Evolutionary conservation across 208 protist species (phyloP).

Genomic region (Hexamita inflata): DNA sequence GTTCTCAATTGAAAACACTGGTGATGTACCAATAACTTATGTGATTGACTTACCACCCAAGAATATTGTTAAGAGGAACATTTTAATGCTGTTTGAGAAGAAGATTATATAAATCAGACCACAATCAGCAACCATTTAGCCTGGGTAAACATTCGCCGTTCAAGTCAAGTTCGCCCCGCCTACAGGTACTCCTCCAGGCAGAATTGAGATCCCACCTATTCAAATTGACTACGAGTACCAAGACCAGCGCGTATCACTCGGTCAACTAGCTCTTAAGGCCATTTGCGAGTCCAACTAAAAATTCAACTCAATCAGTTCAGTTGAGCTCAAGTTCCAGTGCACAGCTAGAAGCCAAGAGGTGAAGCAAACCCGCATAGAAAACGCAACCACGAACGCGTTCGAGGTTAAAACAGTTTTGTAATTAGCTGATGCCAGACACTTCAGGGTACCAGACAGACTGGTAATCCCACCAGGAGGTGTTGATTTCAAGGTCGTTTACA

Average conservation of each 20-base stretch:
- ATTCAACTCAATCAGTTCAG: no score
- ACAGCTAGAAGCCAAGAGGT: no score
- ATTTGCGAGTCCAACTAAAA: no score
- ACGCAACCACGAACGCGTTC: background rate
- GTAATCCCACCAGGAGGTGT: slow-evolving; percentile 1
- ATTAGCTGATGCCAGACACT: background rate
- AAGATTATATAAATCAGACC: background rate
- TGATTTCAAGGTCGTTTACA: slow-evolving; percentile 26
- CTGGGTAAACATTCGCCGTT: background rate
- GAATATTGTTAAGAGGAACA: background rate
- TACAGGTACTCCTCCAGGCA: no score
- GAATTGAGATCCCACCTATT: background rate
- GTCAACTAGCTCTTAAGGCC: background rate
- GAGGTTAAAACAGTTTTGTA: slow-evolving; percentile 7
- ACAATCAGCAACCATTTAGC: background rate
- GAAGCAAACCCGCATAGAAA: background rate
- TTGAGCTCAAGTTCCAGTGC: no score
- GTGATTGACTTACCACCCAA: background rate
- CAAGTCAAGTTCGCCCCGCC: background rate
- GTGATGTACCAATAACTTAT: background rate
- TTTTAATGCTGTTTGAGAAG: background rate
- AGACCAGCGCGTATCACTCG: background rate
- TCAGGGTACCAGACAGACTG: slow-evolving; percentile 21
- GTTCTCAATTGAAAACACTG: slow-evolving; percentile 26
- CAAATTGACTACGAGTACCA: background rate